phyloP scores from a whole-genome alignment of 495 filamentous ascomycete genomes.

The Annulohypoxylon bovei region DNA sequence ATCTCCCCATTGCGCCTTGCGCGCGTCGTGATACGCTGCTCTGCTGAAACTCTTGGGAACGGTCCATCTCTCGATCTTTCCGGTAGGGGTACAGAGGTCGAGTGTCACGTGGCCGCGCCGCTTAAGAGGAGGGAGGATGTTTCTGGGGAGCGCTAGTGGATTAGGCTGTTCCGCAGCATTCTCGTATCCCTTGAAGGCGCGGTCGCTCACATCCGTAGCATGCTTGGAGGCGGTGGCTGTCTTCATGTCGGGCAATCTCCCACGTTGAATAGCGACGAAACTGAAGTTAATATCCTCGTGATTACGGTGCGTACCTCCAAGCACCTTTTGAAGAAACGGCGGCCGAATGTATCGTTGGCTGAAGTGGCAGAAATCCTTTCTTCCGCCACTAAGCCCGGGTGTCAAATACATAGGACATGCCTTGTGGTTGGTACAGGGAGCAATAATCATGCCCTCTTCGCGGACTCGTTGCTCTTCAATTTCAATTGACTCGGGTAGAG shows the following conservation, averaged over 20 bases:
- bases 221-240: conserved; percentile 47
- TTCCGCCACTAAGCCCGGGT: conserved; percentile 71
- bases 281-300: conserved; percentile 92
- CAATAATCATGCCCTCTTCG: conserved; percentile 89
- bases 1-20: conserved; percentile 92
- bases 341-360: conserved; percentile 88
- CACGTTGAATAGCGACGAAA: conserved; percentile 87
- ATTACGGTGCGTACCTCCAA: conserved; percentile 74
- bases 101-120: conserved; percentile 85
- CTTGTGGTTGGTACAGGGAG: conserved; percentile 91
- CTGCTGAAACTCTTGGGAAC: conserved; percentile 83
- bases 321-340: conserved; percentile 79
- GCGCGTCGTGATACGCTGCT: conserved; percentile 87
- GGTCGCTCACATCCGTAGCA: conserved; percentile 43
- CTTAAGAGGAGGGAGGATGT: conserved; percentile 84
- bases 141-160: conserved; percentile 77
- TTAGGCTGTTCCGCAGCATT: conserved; percentile 52
- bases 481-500: conserved; percentile 46
- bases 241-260: conserved; percentile 58
- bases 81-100: conserved; percentile 89
- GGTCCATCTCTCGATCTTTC: conserved; percentile 91
- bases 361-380: conserved; percentile 93
- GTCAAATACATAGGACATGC: conserved; percentile 87
- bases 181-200: conserved; percentile 56
- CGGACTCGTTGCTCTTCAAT: conserved; percentile 45